These are phyloP conservation scores for Gentiana dahurica DNA, from an alignment of 257 asterid genomes.

Conservation along the genomic window DNA sequence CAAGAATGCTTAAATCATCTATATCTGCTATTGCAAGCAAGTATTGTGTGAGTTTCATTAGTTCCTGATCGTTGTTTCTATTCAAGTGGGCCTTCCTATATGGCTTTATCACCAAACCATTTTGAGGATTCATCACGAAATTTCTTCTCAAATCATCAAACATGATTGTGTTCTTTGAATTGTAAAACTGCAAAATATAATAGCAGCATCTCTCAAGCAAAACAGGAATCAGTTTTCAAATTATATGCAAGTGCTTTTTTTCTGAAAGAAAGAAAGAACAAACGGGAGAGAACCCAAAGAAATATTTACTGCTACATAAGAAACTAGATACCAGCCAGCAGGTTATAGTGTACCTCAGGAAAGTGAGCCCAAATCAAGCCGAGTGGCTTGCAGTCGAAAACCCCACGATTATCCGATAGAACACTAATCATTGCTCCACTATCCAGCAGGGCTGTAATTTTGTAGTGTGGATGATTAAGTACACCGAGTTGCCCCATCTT, in stretches of 20 bases:
- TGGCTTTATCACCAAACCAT: constrained; percentile 76
- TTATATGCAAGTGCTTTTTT: no score
- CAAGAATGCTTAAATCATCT: constrained; percentile 64
- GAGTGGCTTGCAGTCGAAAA: constrained; percentile 39
- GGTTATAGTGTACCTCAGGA: constrained; percentile 46
- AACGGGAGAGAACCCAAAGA: no score
- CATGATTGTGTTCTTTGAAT: constrained; percentile 77
- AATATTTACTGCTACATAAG: no score
- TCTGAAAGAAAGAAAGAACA: no score
- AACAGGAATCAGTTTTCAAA: neutral
- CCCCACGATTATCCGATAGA: constrained; percentile 42
- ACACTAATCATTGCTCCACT: no score
- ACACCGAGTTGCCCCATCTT: no score
- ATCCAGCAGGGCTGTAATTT: no score
- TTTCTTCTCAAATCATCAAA: constrained; percentile 87
- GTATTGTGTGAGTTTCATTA: constrained; percentile 76
- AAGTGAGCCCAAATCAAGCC: constrained; percentile 91
- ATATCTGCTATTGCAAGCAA: constrained; percentile 80
- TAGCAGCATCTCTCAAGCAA: constrained; percentile 6
- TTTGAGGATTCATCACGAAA: constrained; percentile 94
- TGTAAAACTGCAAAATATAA: constrained; percentile 51
- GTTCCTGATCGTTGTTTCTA: constrained; percentile 68
- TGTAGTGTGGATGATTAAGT: no score
- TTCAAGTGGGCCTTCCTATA: constrained; percentile 74
- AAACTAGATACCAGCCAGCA: neutral